Conservation (phyloP, 2,329 filamentous ascomycete species). For the Basipetospora chlamydospora region DNA sequence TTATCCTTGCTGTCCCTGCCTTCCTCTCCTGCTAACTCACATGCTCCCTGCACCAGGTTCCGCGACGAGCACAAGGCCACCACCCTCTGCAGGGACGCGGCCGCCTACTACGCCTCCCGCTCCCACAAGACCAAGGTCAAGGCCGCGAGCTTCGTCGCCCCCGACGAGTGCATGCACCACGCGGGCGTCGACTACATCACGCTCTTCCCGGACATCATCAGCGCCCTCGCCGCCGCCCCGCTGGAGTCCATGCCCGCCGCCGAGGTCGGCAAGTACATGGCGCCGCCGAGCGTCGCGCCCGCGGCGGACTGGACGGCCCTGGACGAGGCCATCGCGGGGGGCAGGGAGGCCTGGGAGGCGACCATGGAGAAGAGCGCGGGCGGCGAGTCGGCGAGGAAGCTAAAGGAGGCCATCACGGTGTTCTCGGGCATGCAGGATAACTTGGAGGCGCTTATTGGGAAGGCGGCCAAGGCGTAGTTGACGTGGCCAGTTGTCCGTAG, state of each 20-base stretch:
- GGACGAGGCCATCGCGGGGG: conserved; percentile 18
- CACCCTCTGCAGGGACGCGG: conserved; percentile 32
- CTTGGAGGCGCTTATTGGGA: conserved; percentile 26
- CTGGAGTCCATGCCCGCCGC: conserved; percentile 17
- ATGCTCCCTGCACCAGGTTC: conserved; percentile 29
- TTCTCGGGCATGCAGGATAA: conserved; percentile 41
- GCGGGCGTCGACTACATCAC: conserved; percentile 45
- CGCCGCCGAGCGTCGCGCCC: conserved; percentile 15
- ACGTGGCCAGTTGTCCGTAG: too few relatives aligned
- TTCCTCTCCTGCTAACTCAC: too few relatives aligned
- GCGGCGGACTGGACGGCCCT: conserved; percentile 13
- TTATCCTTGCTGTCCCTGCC: too few relatives aligned
- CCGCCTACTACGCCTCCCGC: conserved; percentile 33
- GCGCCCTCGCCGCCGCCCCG: conserved; percentile 24
- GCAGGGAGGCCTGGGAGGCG: conserved; percentile 29
- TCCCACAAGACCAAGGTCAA: conserved; percentile 33
- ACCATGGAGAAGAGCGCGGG: conserved; percentile 32
- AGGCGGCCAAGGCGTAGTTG: too few relatives aligned
- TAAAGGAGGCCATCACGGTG: conserved; percentile 40
- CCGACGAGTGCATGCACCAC: conserved; percentile 42
- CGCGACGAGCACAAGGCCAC: conserved; percentile 34
- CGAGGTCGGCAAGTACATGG: conserved; percentile 16
- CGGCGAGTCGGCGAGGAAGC: conserved; percentile 34
- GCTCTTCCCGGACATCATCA: conserved; percentile 37
- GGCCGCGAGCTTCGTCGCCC: conserved; percentile 40